A percentile compares a stretch with the other conserved stretches of the same genome.
Evolutionary conservation across 2,329 filamentous ascomycete species (phyloP).

Genomic region (Lasiodiplodia hormozganensis): DNA sequence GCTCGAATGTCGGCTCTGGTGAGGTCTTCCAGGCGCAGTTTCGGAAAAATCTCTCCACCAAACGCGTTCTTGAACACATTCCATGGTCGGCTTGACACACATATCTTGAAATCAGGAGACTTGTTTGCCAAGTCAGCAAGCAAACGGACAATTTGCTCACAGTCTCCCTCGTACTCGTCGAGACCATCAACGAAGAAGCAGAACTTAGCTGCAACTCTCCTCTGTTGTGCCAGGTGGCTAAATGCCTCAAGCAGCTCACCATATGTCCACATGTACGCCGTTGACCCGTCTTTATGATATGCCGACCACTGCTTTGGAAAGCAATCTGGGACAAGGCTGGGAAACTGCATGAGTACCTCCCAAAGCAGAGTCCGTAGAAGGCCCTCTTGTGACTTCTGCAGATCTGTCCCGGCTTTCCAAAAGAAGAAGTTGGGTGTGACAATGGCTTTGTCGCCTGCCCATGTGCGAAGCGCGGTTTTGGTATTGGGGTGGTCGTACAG

Average conservation of each 20-base stretch:
- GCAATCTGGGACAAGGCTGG: too few relatives aligned
- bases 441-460: background rate
- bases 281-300: too few relatives aligned
- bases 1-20: background rate
- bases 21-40: background rate
- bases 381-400: background rate
- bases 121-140: background rate
- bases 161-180: conserved; percentile 33
- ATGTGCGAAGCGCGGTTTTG: conserved; percentile 25
- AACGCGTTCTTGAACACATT: conserved; percentile 28
- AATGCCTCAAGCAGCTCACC: background rate
- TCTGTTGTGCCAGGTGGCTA: too few relatives aligned
- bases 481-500: conserved; percentile 28
- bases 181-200: conserved; percentile 36
- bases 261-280: background rate
- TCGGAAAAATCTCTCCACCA: background rate
- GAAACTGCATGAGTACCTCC: background rate
- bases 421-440: background rate
- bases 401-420: background rate
- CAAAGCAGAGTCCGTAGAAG: background rate
- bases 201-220: background rate
- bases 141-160: background rate
- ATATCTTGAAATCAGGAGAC: conserved; percentile 30
- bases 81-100: conserved; percentile 34
- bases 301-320: conserved; percentile 5